Base-by-base conservation (phyloP, 768 basidiomycete genomes). In the Thelephora ganbajun region DNA sequence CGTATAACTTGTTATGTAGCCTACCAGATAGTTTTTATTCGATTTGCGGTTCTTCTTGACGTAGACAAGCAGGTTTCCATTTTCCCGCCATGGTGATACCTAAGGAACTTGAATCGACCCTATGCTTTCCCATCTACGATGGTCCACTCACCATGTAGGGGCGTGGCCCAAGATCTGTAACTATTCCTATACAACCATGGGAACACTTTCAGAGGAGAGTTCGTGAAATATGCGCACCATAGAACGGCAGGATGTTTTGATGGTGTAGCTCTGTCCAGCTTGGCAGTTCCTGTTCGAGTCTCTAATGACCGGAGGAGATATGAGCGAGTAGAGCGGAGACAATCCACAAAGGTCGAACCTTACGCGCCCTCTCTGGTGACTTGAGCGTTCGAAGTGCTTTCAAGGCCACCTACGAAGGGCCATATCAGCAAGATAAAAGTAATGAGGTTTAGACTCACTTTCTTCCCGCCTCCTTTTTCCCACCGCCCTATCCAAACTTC, bases 21-120 rank as follows among this genome's bases (percentile, higher is more conserved):
- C 54, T 54, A 77, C 78, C 53, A 79, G 55, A 36, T 52, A 60
- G 23, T 69, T 48, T 43, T 68, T 69, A 51, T 77, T 62, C 11
- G 64, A 63, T 6, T 61, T 55, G 11, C 60, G 63, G 43, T 69
- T 55, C 2, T 48, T 46, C 43, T 58, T 58, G 26, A 69, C 63
- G 53, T 71, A 77, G 77, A 71, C 69, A 0, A 72, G 62, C 16
- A 76, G 69, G 55, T 79, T 73, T 36, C 74, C 76, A 53, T 76
- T 69, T 33, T 68, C 65, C 61, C 77, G 76, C 78, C 78, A 80
- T 5, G 77, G 74, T 9, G 77, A 77, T 23, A 80, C 75, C 76
- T 77, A 6, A 44, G 11, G 9, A 30, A 30, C 9, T 30, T 4
- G 26, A 30, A 30, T 30, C 26, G 26, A 30, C 4, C 9, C 9